These are phyloP conservation scores for Ceratocystis albifundus DNA, from an alignment of 2,329 filamentous ascomycete species.

Conservation along the genomic window DNA sequence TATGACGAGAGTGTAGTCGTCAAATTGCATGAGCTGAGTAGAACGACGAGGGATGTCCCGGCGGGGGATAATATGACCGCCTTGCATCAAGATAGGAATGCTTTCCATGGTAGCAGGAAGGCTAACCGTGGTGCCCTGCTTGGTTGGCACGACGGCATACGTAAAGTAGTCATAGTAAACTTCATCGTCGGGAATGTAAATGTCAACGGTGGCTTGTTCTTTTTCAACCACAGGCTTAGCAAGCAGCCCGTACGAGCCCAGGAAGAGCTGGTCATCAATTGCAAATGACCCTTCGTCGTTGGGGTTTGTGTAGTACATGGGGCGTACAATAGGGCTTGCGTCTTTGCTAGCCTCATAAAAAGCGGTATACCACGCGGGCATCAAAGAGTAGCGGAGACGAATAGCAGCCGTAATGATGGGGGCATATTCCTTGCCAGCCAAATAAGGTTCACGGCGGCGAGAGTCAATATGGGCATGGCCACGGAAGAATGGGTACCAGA, in stretches of 20 bases:
- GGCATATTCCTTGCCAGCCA: constrained; percentile 72
- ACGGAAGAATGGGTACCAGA: constrained; percentile 97
- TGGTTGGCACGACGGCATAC: constrained; percentile 59
- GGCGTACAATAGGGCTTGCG: constrained; percentile 76
- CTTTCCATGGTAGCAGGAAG: constrained; percentile 71
- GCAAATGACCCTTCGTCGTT: constrained; percentile 74
- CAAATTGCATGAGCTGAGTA: constrained; percentile 78
- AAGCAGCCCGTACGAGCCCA: constrained; percentile 80
- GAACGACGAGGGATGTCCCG: constrained; percentile 81
- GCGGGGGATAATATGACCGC: constrained; percentile 81
- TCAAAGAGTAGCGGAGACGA: constrained; percentile 73
- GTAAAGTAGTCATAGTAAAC: constrained; percentile 94
- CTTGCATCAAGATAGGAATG: constrained; percentile 83
- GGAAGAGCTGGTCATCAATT: constrained; percentile 85
- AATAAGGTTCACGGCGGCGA: constrained; percentile 84
- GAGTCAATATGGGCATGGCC: constrained; percentile 95
- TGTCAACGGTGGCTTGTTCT: constrained; percentile 57
- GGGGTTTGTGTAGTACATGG: constrained; percentile 88
- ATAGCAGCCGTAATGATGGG: constrained; percentile 78
- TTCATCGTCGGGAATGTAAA: constrained; percentile 82
- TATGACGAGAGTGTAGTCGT: constrained; percentile 87
- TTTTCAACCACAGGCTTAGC: constrained; percentile 80
- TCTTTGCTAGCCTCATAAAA: constrained; percentile 80
- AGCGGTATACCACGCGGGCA: constrained; percentile 93
- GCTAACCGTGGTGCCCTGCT: constrained; percentile 57